Base-by-base conservation (phyloP, 108 stramenopile species). In the Fistulifera solaris region DNA sequence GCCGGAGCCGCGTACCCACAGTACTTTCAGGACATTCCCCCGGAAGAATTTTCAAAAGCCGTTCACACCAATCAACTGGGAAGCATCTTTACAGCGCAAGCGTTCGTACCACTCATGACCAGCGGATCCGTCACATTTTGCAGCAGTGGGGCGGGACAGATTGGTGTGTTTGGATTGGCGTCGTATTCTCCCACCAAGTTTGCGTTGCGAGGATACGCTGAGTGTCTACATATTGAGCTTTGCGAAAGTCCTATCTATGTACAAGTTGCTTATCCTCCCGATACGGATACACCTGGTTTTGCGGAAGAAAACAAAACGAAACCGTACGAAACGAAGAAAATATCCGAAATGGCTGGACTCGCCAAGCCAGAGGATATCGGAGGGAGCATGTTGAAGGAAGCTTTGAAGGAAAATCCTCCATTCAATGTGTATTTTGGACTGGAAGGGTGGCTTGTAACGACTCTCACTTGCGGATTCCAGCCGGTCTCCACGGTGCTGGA, bases 281-380 rank as follows among this genome's bases (percentile, higher is more conserved):
- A 98, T 72, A 98, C 96, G 0, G 89, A 92, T 62, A 98, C 98
- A n/a, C 97, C 97, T 15, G 94, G 94, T 0, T 98, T 74, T 64
- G 77, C 84, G 61, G 73, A 66, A 38, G 94, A 95, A 71, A 76
- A 83, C 48, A 53, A 66, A 52, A 66, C 50, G 21, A 88, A 83
- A 54, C 94, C 94, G 27, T 59, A 61, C 35, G 87, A 82, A 49
- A 89, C 85, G 21, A 63, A 70, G 18, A 57, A 78, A 62, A 73
- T 88, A 17, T 81, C 69, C 48, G 84, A 85, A 56, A 61, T 69
- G 46, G 67, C 49, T 14, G 84, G 84, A 35, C 51, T 88, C 52
- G 75, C 69, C 56, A 59, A 73, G 27, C 69, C 90, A 0, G 67
- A 79, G 11, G 71, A 68, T 52, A 80, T 86, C 21, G 88, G 72